Evolutionary conservation across 2,329 filamentous ascomycete species (phyloP).

Genomic region (Ascochyta rabiei): DNA sequence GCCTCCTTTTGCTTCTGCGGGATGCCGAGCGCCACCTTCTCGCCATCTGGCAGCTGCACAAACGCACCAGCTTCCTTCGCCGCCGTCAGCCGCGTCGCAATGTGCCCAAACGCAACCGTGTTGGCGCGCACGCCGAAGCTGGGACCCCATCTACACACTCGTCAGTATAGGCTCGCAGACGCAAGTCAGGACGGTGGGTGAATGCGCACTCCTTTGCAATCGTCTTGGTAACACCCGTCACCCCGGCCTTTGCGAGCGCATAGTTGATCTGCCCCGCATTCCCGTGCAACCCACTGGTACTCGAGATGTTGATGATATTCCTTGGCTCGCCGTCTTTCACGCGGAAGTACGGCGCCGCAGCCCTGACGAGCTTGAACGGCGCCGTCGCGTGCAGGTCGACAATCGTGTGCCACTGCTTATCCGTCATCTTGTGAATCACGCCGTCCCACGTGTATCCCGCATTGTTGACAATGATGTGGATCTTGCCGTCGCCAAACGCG

Average conservation of each 20-base stretch:
- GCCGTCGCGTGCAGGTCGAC: constrained; percentile 82
- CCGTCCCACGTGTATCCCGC: constrained; percentile 93
- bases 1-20: constrained; percentile 51
- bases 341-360: constrained; percentile 84
- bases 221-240: constrained; percentile 83
- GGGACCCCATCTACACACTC: constrained; percentile 69
- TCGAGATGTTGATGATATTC: constrained; percentile 82
- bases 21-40: constrained; percentile 52
- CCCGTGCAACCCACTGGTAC: constrained; percentile 80
- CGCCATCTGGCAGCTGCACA: constrained; percentile 75
- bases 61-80: constrained; percentile 86
- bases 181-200: background rate
- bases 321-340: constrained; percentile 81
- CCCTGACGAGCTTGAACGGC: constrained; percentile 80
- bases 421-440: constrained; percentile 89
- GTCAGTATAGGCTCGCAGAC: background rate
- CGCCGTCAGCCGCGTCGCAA: constrained; percentile 78
- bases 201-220: constrained; percentile 74
- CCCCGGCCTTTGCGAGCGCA: constrained; percentile 80
- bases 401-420: constrained; percentile 92
- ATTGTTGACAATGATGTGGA: constrained; percentile 91
- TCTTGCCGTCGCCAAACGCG: constrained; percentile 83
- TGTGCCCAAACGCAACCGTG: constrained; percentile 83
- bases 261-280: constrained; percentile 95
- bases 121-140: constrained; percentile 82